These are phyloP conservation scores for Penicillium sp. DNA, from an alignment of 2,329 filamentous ascomycete species.

Conservation along the genomic window DNA sequence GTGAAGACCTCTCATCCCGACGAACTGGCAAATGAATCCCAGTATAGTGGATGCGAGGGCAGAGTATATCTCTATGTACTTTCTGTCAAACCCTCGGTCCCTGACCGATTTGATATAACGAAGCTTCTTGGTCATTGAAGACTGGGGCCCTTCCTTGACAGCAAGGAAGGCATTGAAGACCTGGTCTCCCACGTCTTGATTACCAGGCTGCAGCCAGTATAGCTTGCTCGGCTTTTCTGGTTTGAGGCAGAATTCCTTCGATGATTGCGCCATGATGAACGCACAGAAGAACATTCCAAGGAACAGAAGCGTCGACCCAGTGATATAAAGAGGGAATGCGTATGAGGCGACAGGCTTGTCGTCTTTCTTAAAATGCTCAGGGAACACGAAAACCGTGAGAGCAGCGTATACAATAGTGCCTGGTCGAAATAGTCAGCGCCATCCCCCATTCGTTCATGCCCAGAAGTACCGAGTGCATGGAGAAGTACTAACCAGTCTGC, in stretches of 20 bases:
- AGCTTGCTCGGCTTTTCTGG: constrained; percentile 29
- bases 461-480: too few species aligned
- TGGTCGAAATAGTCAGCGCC: not conserved
- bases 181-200: constrained; percentile 39
- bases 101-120: constrained; percentile 32
- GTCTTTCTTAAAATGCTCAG: constrained; percentile 26
- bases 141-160: constrained; percentile 21
- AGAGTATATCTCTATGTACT: constrained; percentile 19
- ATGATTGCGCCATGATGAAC: constrained; percentile 34
- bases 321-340: constrained; percentile 34
- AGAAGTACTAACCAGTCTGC: constrained; percentile 27
- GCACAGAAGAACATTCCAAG: constrained; percentile 37
- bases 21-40: constrained; percentile 40
- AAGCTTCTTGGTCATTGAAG: constrained; percentile 14
- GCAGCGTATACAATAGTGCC: constrained; percentile 30
- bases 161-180: constrained; percentile 38
- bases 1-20: constrained; percentile 39
- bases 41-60: constrained; percentile 28
- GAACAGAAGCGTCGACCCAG: constrained; percentile 33
- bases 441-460: not conserved
- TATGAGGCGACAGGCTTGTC: constrained; percentile 26
- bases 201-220: constrained; percentile 41
- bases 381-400: constrained; percentile 31
- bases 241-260: constrained; percentile 26
- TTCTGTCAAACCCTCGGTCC: constrained; percentile 11